Base-by-base conservation (phyloP, 2,329 filamentous ascomycete genomes). In the Mariannaea sp. region DNA sequence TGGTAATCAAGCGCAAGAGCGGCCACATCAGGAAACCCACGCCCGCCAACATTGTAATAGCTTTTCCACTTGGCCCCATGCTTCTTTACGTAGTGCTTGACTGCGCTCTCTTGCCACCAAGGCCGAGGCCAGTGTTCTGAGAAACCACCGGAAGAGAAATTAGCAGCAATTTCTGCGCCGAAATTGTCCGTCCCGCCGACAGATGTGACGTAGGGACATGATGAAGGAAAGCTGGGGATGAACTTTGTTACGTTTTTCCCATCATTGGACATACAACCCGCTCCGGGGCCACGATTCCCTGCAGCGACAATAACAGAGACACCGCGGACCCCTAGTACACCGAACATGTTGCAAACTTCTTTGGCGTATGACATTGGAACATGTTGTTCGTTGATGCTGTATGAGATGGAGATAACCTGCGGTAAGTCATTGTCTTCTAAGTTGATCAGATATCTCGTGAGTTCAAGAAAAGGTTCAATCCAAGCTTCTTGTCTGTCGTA, bases 391-490 rank as follows among this genome's bases (percentile, higher is more conserved):
- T 85, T 78, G 60, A 88, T 85, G 20, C 85, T 86, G 65, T 90
- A 90, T 0, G 86, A 89, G n/a, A 85, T 87, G 33, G 79, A 81
- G 35, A 90, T 76, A 14, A 88, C 81, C 3, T 81, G 78, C 0
- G 88, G 87, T 0, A 90, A 73, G 14, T 81, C 68, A 3, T 74
- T 67, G 54, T 83, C 77, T 1, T 75, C 69, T 16, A 86, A 76
- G 16, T 73, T 67, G 3, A 88, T 72, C 8, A 90, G 74, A 66
- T 85, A 81, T 51, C 80, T 77, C 5, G 86, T 77, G 68, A 86
- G 85, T 13, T 80, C 80, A 3, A 90, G 75, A 67, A 85, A 90
- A 0, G 86, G 85, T 71, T 90, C 87, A 60, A 88, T 86, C 8
- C 73, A 73, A 55, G 64, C 30, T 40, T 72, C 29, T 66, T 73